Percentiles rank a stretch among this genome's conserved stretches.
phyloP scores from a whole-genome alignment of 495 filamentous ascomycete species.

The Aspergillus avenaceus region DNA sequence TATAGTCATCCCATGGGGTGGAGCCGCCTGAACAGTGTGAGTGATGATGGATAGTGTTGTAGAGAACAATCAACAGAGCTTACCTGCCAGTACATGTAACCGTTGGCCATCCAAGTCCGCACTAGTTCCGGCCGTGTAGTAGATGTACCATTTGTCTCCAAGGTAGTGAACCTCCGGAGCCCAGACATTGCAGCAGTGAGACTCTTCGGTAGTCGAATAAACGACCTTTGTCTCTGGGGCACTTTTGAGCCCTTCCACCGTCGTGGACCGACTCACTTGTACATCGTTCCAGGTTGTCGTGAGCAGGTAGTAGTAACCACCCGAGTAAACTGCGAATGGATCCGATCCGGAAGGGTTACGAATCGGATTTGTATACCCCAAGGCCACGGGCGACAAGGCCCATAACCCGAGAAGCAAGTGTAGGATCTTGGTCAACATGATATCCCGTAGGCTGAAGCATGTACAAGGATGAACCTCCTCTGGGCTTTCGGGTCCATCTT shows the following conservation, averaged over 20 bases:
- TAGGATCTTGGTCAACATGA: neutral
- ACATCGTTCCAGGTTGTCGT: slow-evolving; percentile 48
- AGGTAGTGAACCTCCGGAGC: slow-evolving; percentile 52
- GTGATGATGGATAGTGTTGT: neutral
- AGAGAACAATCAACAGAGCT: neutral
- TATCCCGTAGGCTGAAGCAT: too few species aligned
- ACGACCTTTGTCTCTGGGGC: slow-evolving; percentile 45
- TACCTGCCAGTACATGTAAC: slow-evolving; percentile 11
- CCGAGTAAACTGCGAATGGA: slow-evolving; percentile 44
- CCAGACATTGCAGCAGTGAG: slow-evolving; percentile 51
- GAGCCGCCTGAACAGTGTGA: slow-evolving; percentile 27
- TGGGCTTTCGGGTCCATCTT: too few species aligned
- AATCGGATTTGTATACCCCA: slow-evolving; percentile 28
- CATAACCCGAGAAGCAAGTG: neutral
- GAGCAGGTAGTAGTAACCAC: slow-evolving; percentile 50
- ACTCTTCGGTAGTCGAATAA: slow-evolving; percentile 33
- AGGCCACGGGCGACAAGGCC: neutral
- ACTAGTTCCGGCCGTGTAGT: slow-evolving; percentile 13
- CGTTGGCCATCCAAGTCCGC: slow-evolving; percentile 13
- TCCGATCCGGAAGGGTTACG: slow-evolving; percentile 30
- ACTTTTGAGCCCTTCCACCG: slow-evolving; percentile 43
- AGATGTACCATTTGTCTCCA: slow-evolving; percentile 23
- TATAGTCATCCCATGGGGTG: slow-evolving; percentile 37
- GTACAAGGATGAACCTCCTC: neutral
- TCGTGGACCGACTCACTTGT: slow-evolving; percentile 44